These are phyloP conservation scores for Xylaria hypoxylon DNA, from an alignment of 2,329 filamentous ascomycete genomes.

Conservation along the genomic window DNA sequence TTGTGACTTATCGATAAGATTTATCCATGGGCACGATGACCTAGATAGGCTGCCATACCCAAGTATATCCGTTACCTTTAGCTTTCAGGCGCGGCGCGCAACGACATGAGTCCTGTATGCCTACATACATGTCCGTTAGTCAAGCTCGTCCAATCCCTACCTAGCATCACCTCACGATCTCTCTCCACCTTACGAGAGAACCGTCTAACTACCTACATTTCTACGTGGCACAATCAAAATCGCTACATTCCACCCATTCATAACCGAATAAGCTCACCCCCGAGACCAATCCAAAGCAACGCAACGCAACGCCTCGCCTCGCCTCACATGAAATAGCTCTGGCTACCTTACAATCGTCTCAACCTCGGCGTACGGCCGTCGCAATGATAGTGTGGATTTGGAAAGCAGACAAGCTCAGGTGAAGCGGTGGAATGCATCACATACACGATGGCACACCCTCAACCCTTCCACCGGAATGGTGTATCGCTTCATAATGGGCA, in stretches of 20 bases:
- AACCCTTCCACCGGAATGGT: conserved; percentile 46
- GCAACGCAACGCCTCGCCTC: not conserved
- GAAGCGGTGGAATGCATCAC: conserved; percentile 39
- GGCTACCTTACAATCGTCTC: conserved; percentile 14
- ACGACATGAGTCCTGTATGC: not conserved
- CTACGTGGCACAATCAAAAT: conserved; percentile 9
- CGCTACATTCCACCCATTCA: conserved; percentile 11
- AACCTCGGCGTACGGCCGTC: conserved; percentile 25
- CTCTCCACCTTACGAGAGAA: conserved; percentile 11
- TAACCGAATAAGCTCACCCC: not conserved
- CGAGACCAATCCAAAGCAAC: not conserved
- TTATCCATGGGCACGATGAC: not conserved
- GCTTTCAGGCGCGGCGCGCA: conserved; percentile 36
- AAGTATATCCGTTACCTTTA: conserved; percentile 13
- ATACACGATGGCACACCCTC: conserved; percentile 46
- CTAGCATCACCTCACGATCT: conserved; percentile 12
- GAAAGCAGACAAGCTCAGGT: conserved; percentile 28
- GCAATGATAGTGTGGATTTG: conserved; percentile 37
- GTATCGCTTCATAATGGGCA: conserved; percentile 42
- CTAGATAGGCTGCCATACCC: not conserved
- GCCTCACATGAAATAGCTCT: conserved; percentile 23
- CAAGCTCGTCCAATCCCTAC: conserved; percentile 11
- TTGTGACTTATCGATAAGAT: conserved; percentile 29
- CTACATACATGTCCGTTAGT: not conserved
- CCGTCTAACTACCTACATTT: not conserved